phyloP scores from a whole-genome alignment of 495 filamentous ascomycete species.

The Aspergillus ellipticus region DNA sequence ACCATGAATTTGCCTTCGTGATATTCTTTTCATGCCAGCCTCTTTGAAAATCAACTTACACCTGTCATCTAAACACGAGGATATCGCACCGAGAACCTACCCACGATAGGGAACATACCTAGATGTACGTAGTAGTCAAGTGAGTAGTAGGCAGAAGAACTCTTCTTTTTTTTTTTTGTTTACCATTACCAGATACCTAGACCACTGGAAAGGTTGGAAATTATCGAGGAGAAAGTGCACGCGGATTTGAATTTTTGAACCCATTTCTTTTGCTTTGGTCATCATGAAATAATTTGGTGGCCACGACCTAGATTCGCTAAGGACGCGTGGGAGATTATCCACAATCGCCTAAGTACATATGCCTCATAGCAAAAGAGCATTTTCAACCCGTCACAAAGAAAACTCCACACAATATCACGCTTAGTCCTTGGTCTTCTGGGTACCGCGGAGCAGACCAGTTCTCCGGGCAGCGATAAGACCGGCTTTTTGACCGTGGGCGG shows the following conservation, averaged over 20 bases:
- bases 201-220: neutral
- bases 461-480: conserved; percentile 99
- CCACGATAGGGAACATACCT: no score
- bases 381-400: conserved; percentile 49
- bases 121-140: no score
- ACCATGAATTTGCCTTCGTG: no score
- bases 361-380: conserved; percentile 50
- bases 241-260: conserved; percentile 14
- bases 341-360: conserved; percentile 50
- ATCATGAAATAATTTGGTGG: conserved; percentile 36
- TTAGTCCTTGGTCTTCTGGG: conserved; percentile 96
- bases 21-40: no score
- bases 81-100: no score
- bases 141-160: no score
- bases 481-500: conserved; percentile 98
- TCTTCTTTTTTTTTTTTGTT: no score
- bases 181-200: neutral
- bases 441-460: conserved; percentile 98
- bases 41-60: no score
- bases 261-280: conserved; percentile 29
- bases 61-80: no score
- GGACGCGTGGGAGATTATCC: conserved; percentile 43
- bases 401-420: conserved; percentile 40
- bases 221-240: neutral
- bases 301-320: conserved; percentile 49